phyloP scores from a whole-genome alignment of 768 basidiomycete genomes.

The Tylopilus balloui region DNA sequence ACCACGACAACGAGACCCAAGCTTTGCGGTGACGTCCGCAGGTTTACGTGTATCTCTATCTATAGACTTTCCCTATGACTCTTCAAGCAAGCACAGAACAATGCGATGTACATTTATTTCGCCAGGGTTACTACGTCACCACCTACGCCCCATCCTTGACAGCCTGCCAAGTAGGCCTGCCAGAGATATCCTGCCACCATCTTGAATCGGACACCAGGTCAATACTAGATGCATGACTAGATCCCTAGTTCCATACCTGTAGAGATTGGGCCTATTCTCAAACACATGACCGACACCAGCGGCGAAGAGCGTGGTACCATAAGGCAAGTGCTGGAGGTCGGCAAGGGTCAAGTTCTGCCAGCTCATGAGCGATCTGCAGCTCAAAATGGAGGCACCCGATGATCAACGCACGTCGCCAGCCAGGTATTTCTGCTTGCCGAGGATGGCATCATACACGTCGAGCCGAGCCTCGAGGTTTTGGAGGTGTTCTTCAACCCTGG shows the following conservation, averaged over 20 bases:
- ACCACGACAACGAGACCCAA: too few relatives aligned
- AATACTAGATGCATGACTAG: neutral
- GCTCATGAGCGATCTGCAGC: neutral
- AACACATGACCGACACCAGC: constrained; percentile 30
- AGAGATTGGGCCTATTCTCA: constrained; percentile 38
- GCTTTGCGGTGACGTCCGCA: too few relatives aligned
- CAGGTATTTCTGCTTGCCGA: constrained; percentile 51
- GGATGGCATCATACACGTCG: constrained; percentile 50
- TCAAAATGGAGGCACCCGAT: neutral
- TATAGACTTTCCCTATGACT: too few relatives aligned
- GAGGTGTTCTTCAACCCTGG: constrained; percentile 12
- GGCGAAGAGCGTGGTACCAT: constrained; percentile 29
- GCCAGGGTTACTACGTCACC: neutral
- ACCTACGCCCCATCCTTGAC: constrained; percentile 36
- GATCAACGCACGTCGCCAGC: constrained; percentile 47
- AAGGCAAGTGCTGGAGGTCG: constrained; percentile 56
- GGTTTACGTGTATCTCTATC: too few relatives aligned
- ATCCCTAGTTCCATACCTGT: constrained; percentile 32
- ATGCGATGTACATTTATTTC: neutral
- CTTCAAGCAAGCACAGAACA: too few relatives aligned
- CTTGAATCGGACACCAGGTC: constrained; percentile 22
- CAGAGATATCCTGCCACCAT: constrained; percentile 50
- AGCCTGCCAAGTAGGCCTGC: constrained; percentile 43
- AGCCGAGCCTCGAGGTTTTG: constrained; percentile 34
- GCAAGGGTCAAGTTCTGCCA: constrained; percentile 47